Conservation (phyloP, 352 stramenopile species). For the Hyaloperonospora brassicae region DNA sequence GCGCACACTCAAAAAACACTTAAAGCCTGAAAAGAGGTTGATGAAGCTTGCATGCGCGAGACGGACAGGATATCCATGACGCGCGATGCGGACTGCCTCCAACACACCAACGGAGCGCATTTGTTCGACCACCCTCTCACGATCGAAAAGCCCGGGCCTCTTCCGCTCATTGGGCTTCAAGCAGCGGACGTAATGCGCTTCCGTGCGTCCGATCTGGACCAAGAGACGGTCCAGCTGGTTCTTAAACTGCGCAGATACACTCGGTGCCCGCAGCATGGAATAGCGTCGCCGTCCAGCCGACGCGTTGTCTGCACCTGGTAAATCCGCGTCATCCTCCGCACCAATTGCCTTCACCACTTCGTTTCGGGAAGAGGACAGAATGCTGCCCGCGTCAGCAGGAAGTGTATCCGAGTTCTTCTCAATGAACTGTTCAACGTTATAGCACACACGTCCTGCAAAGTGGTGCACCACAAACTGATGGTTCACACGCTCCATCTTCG, state of each 20-base stretch:
- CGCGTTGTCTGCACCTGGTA: conserved; percentile 14
- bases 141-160: conserved; percentile 52
- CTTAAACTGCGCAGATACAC: conserved; percentile 89
- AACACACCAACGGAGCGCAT: conserved; percentile 95
- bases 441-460: conserved; percentile 72
- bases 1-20: conserved; percentile 24
- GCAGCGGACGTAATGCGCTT: conserved; percentile 98
- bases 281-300: conserved; percentile 23
- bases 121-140: conserved; percentile 92
- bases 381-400: conserved; percentile 45
- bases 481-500: conserved; percentile 79
- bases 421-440: conserved; percentile 72
- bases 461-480: conserved; percentile 77
- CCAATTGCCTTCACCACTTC: conserved; percentile 54
- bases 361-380: conserved; percentile 55
- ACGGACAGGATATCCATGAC: conserved; percentile 93
- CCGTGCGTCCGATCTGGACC: conserved; percentile 89
- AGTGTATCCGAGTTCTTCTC: conserved; percentile 84
- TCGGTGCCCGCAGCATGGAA: conserved; percentile 57
- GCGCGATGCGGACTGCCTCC: conserved; percentile 91
- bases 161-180: conserved; percentile 97
- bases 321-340: conserved; percentile 42
- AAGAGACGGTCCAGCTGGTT: conserved; percentile 91
- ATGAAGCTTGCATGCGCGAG: conserved; percentile 90
- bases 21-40: conserved; percentile 61